Evolutionary conservation across 225 moss, liverwort and hornwort species (phyloP).

Genomic region (Bryoerythrophyllum caledonicum): DNA sequence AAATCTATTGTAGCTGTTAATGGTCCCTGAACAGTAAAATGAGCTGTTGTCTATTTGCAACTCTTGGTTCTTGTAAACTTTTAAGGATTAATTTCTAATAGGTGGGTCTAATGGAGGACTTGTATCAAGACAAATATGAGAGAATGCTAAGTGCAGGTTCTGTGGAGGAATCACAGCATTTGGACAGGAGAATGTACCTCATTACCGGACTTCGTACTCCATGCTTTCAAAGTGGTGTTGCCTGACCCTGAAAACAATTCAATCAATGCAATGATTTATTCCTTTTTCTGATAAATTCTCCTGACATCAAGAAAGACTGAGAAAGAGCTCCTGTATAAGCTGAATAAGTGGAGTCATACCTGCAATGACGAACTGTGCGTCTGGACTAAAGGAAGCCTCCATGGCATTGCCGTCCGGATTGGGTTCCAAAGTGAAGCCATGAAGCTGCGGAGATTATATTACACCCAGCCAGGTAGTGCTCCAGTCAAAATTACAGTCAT

Average conservation of each 20-base stretch:
- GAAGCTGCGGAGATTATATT: constrained; percentile 44
- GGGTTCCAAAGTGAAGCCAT: constrained; percentile 78
- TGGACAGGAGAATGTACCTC: constrained; percentile 44
- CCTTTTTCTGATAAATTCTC: neutral
- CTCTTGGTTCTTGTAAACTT: too few relatives aligned
- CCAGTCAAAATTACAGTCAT: neutral
- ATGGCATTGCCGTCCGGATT: constrained; percentile 61
- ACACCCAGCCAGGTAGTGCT: neutral
- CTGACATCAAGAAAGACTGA: constrained; percentile 4
- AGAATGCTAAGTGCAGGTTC: neutral
- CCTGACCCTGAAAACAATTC: constrained; percentile 69
- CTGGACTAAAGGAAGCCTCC: constrained; percentile 89
- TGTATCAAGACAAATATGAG: neutral
- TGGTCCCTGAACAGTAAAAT: too few relatives aligned
- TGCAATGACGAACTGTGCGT: constrained; percentile 82
- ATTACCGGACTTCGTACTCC: constrained; percentile 60
- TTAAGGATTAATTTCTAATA: neutral
- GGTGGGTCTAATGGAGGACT: neutral
- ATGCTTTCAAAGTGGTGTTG: constrained; percentile 67
- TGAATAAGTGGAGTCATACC: constrained; percentile 34
- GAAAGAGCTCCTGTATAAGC: neutral
- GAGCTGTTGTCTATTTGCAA: too few relatives aligned
- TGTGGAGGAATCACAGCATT: neutral
- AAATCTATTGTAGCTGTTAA: too few relatives aligned
- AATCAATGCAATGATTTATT: neutral